Evolutionary conservation across 2,329 filamentous ascomycete species (phyloP).

Genomic region (Thermoascus crustaceus): DNA sequence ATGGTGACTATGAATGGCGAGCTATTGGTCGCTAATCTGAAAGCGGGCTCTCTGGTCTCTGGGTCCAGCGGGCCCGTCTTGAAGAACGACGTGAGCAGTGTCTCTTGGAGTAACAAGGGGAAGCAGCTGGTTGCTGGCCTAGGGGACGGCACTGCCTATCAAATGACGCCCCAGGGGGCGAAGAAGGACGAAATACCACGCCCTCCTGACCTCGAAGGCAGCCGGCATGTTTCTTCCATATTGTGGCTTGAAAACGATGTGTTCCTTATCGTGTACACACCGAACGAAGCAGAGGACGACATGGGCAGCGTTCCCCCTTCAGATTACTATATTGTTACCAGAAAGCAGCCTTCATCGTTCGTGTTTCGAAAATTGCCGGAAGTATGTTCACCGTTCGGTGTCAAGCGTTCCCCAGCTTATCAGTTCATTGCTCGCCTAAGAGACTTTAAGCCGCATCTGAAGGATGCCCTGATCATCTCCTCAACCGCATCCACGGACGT

Average conservation of each 20-base stretch:
- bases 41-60: conserved; percentile 51
- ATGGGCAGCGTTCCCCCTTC: conserved; percentile 50
- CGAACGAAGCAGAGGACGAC: conserved; percentile 46
- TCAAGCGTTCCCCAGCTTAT: conserved; percentile 59
- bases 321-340: conserved; percentile 70
- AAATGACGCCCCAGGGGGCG: conserved; percentile 75
- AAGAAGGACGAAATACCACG: conserved; percentile 71
- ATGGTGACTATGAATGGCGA: conserved; percentile 74
- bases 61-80: conserved; percentile 57
- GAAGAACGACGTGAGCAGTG: conserved; percentile 68
- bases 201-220: conserved; percentile 57
- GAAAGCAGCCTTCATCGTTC: conserved; percentile 54
- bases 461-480: conserved; percentile 72
- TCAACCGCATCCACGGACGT: conserved; percentile 75
- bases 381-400: conserved; percentile 63
- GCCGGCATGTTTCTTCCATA: conserved; percentile 68
- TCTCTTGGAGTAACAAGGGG: conserved; percentile 85
- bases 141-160: conserved; percentile 67
- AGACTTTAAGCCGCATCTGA: conserved; percentile 70
- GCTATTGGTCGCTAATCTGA: conserved; percentile 74
- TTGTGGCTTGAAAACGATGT: conserved; percentile 83
- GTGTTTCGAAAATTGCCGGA: conserved; percentile 67
- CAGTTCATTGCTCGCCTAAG: conserved; percentile 70
- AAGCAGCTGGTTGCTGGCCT: conserved; percentile 88
- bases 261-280: conserved; percentile 72